Evolutionary conservation across 129 eudicot species (phyloP).

Genomic region (Gnaphalium uliginosum): DNA sequence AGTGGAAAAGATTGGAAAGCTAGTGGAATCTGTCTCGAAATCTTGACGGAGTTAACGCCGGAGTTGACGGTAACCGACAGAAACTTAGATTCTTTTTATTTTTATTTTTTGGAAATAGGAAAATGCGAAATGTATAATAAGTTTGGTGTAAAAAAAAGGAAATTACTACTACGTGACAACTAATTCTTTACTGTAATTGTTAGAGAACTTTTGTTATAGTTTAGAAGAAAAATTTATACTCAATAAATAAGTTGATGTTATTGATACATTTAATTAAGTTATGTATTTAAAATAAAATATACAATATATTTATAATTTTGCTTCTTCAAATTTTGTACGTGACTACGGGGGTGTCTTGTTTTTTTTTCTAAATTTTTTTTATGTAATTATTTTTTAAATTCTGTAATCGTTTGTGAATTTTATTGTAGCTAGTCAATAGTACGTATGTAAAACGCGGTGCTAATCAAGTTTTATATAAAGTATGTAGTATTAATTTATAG

Average conservation of each 20-base stretch:
- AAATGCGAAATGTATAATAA: constrained; percentile 30
- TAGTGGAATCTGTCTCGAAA: constrained; percentile 69
- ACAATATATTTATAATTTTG: no score
- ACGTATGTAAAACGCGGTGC: no score
- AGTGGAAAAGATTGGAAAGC: constrained; percentile 62
- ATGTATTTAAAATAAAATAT: neutral
- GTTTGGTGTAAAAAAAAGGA: constrained; percentile 31
- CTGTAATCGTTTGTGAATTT: no score
- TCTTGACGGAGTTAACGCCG: constrained; percentile 29
- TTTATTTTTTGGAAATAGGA: neutral
- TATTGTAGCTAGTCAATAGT: no score
- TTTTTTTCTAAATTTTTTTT: no score
- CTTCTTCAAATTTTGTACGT: no score
- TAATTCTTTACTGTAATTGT: constrained; percentile 16
- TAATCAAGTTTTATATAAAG: no score
- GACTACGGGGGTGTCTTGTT: no score
- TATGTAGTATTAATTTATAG: no score
- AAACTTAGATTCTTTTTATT: constrained; percentile 44
- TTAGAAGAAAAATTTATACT: neutral
- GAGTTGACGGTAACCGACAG: constrained; percentile 40
- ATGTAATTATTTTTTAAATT: no score
- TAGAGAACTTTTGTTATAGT: neutral
- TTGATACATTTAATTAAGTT: neutral
- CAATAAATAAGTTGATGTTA: neutral
- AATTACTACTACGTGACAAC: constrained; percentile 3